Evolutionary conservation across 768 basidiomycete genomes (phyloP), one percentile per base, ranked within the genome.

Genomic region (Leccinellum albellum): DNA sequence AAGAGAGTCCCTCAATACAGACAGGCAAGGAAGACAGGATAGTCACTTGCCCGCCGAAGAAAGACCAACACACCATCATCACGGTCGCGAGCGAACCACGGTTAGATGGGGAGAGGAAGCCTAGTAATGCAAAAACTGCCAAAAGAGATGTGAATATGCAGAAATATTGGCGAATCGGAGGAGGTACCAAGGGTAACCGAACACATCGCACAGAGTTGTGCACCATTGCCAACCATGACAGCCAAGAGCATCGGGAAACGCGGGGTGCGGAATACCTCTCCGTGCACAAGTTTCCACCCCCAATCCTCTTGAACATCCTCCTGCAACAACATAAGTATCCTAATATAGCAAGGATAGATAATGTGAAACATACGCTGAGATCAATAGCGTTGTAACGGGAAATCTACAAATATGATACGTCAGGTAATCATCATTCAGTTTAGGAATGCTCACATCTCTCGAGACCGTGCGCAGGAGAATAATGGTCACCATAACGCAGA

Each of bases 261-360:
- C 1, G 96, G 96, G 1, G 87, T 77, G 21, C 96, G 84, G 79
- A 98, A 98, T 17, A 98, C 91, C 73, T 98, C 96, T 21, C 94
- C 94, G 63, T 97, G 94, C 23, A 98, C 86, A 17, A 98, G 82
- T 68, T 98, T 98, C 96, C 96, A 98, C 2, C 96, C 96, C 83
- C 88, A 96, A 64, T 98, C 96, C 75, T 98, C 96, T 72, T 95
- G 93, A 3, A 97, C 90, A 65, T 96, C 94, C 67, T 96, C 94
- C 90, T 93, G 61, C 26, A 32, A 55, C 31, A 31, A 24, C 2
- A 33, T 31, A 8, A 13, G 56, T 20, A 48, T 57, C 32, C 23
- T 44, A 50, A 55, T 20, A 23, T 28, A 53, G n/a, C 29, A 28
- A 20, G 13, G 24, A 60, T 35, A 28, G 13, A 42, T 1, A 32